Percentiles rank a stretch among this genome's conserved stretches.
phyloP scores from a whole-genome alignment of 352 stramenopile genomes.

The Halophytophthora polymorphica region DNA sequence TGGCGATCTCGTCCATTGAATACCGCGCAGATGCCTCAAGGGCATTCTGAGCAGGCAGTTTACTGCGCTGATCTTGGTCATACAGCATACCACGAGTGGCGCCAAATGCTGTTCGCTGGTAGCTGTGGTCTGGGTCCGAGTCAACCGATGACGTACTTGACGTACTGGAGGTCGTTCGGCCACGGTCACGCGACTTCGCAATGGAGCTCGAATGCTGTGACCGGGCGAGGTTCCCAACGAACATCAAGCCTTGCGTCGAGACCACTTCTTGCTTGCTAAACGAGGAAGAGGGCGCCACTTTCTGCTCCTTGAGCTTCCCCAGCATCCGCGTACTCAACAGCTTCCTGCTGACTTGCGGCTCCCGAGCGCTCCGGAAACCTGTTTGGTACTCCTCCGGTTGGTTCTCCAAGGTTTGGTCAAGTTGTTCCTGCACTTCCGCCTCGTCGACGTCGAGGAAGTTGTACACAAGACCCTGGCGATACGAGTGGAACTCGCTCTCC shows the following conservation, averaged over 20 bases:
- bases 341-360: background rate
- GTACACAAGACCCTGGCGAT: slow-evolving; percentile 8
- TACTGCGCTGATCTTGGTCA: slow-evolving; percentile 7
- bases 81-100: slow-evolving; percentile 8
- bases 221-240: background rate
- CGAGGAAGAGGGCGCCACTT: too few species aligned
- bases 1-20: too few species aligned
- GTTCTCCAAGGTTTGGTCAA: background rate
- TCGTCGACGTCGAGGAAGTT: slow-evolving; percentile 6
- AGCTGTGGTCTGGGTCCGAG: slow-evolving; percentile 1
- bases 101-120: slow-evolving; percentile 6
- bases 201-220: slow-evolving; percentile 3
- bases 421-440: background rate
- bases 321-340: slow-evolving; percentile 4
- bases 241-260: background rate
- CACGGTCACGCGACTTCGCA: slow-evolving; percentile 1
- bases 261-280: background rate
- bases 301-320: slow-evolving; percentile 2
- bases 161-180: slow-evolving; percentile 6
- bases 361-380: background rate
- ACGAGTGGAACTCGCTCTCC: slow-evolving; percentile 7
- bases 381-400: background rate
- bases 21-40: too few species aligned
- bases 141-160: slow-evolving; percentile 11
- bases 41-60: too few species aligned